These are phyloP conservation scores for Calonectria fujianensis DNA, from an alignment of 2,329 filamentous ascomycete species.

Conservation along the genomic window DNA sequence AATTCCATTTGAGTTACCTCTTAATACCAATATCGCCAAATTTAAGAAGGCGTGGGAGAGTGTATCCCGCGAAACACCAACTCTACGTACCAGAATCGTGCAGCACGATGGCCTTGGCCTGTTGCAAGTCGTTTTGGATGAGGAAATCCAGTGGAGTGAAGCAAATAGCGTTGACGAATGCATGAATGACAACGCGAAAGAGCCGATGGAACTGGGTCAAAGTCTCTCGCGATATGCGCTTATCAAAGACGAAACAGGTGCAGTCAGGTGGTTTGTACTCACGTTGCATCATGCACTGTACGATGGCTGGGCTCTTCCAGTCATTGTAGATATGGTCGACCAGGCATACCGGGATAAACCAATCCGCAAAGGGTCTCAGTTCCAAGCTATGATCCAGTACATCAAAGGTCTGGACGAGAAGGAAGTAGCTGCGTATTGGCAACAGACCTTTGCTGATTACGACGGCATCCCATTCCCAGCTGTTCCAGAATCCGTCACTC, in stretches of 20 bases:
- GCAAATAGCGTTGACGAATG: slow-evolving; percentile 4
- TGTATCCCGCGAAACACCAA: not conserved
- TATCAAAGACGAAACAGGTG: not conserved
- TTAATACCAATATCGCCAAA: not conserved
- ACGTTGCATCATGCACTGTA: slow-evolving; percentile 56
- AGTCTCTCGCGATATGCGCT: slow-evolving; percentile 32
- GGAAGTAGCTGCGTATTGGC: slow-evolving; percentile 28
- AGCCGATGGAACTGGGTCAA: slow-evolving; percentile 34
- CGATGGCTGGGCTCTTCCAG: slow-evolving; percentile 55
- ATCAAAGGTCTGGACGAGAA: not conserved
- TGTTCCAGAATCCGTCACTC: not conserved
- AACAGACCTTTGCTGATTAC: not conserved
- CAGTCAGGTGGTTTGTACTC: slow-evolving; percentile 48
- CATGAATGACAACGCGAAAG: slow-evolving; percentile 16
- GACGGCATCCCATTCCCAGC: slow-evolving; percentile 30
- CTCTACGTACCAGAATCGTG: slow-evolving; percentile 41
- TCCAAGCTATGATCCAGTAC: slow-evolving; percentile 37
- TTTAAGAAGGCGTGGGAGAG: slow-evolving; percentile 43
- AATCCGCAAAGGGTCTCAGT: not conserved
- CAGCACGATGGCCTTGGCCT: slow-evolving; percentile 17
- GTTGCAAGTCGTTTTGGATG: slow-evolving; percentile 36
- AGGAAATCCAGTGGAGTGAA: slow-evolving; percentile 31
- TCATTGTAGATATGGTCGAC: slow-evolving; percentile 42
- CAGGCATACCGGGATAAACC: slow-evolving; percentile 29
- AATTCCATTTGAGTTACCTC: slow-evolving; percentile 49